Base-by-base conservation (phyloP, 495 filamentous ascomycete species). In the Penicillium manginii region DNA sequence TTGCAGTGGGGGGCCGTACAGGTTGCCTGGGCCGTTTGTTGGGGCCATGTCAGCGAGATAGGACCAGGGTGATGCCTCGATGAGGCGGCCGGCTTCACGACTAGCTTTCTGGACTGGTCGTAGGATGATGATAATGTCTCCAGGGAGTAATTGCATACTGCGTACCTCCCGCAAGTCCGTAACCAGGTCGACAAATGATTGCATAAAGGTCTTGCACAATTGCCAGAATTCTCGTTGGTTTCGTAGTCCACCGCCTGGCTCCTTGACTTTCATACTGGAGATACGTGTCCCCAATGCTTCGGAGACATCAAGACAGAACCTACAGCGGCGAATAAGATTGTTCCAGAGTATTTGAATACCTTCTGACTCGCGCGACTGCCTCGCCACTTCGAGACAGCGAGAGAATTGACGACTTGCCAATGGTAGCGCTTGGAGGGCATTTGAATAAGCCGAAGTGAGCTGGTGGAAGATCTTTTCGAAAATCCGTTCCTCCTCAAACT, bases 191-290 rank as follows among this genome's bases (percentile, higher is more conserved):
- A 86, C 84, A 75, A 91, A 94, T 15, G 89, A 83, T 72, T 88
- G 73, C 70, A 93, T 84, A 64, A 92, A 96, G 42, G 75, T 73
- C 69, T 86, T 90, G 78, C 88, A 92, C 23, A 91, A 79, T 55
- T 84, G 84, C 92, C 92, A 97, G 70, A 96, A 94, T 47, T 87
- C 83, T 21, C 83, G 79, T 60, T 92, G 87, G 33, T 87, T 91
- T 29, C 91, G 83, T 49, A 90, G 81, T 15, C 80, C 78, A 18
- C 74, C 78, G 29, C 84, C 87, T 9, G 88, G 90, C 58, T 96
- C 91, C 63, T 91, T 92, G 23, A 96, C 77, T 72, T 91, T 91
- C 77, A 96, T 91, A 52, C 78, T 80, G n/a, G 85, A 88, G 5
- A 97, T 78, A 9, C 88, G 83, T 19, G 75, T 75, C 60, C 87